Evolutionary conservation across 495 filamentous ascomycete genomes (phyloP).

Genomic region (Bryoglossum gracile): DNA sequence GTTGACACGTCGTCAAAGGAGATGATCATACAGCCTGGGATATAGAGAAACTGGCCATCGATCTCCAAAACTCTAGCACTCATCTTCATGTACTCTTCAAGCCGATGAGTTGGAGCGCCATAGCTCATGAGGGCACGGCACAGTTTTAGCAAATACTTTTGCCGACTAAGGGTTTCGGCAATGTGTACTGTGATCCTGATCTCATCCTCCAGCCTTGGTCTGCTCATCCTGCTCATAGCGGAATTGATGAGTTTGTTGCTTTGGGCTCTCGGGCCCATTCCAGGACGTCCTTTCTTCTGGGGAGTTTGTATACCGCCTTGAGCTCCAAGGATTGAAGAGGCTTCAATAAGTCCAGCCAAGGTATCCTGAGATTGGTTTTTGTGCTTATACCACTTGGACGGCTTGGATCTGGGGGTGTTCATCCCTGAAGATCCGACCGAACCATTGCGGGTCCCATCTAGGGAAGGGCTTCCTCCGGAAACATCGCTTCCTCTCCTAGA

Average conservation of each 20-base stretch:
- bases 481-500: conserved; percentile 15
- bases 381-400: conserved; percentile 62
- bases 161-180: conserved; percentile 72
- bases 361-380: conserved; percentile 40
- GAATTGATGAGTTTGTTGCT: conserved; percentile 27
- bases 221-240: conserved; percentile 34
- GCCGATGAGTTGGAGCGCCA: conserved; percentile 68
- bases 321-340: conserved; percentile 41
- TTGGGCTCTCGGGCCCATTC: conserved; percentile 14
- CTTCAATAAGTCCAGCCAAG: conserved; percentile 49
- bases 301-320: conserved; percentile 25
- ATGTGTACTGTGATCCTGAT: conserved; percentile 84
- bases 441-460: neutral
- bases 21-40: conserved; percentile 93
- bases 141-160: conserved; percentile 76
- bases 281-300: conserved; percentile 29
- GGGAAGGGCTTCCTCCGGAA: conserved; percentile 4
- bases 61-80: conserved; percentile 82
- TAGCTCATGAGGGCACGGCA: conserved; percentile 84
- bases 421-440: conserved; percentile 38
- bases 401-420: conserved; percentile 48
- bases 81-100: conserved; percentile 85
- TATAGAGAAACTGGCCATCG: conserved; percentile 84
- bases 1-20: conserved; percentile 86
- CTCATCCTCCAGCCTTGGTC: conserved; percentile 48